These are phyloP conservation scores for Brachypodium distachyon DNA, from an alignment of 202 grass and related monocot species.

Conservation along the genomic window DNA sequence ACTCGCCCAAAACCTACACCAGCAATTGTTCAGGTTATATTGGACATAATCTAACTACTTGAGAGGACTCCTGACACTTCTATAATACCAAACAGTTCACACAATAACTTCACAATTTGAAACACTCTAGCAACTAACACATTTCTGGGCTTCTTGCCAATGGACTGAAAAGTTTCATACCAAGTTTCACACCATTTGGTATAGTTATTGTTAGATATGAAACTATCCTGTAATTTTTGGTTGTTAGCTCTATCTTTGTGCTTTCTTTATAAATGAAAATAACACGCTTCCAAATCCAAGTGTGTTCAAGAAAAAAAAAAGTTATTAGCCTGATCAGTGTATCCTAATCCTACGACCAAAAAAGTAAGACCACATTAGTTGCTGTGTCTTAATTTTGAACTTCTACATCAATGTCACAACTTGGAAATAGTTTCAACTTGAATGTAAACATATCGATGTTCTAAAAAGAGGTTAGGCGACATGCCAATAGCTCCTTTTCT, in stretches of 20 bases:
- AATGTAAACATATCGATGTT: background rate
- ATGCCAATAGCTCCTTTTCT: background rate
- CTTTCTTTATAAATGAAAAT: too few species aligned
- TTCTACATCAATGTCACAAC: background rate
- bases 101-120: background rate
- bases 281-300: too few species aligned
- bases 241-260: too few species aligned
- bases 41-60: background rate
- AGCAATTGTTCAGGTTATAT: background rate
- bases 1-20: background rate
- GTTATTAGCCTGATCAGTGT: background rate
- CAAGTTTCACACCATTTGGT: background rate
- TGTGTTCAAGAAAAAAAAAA: too few species aligned
- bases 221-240: too few species aligned
- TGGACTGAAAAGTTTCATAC: background rate
- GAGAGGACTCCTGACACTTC: background rate
- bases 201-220: too few species aligned
- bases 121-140: background rate
- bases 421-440: background rate
- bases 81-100: background rate
- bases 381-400: background rate
- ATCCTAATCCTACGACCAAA: background rate
- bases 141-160: background rate
- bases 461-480: background rate
- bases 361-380: background rate